Percentiles rank a stretch among this genome's conserved stretches.
These are phyloP conservation scores for Phytophthora idaei DNA, from an alignment of 352 stramenopile species.

Conservation along the genomic window DNA sequence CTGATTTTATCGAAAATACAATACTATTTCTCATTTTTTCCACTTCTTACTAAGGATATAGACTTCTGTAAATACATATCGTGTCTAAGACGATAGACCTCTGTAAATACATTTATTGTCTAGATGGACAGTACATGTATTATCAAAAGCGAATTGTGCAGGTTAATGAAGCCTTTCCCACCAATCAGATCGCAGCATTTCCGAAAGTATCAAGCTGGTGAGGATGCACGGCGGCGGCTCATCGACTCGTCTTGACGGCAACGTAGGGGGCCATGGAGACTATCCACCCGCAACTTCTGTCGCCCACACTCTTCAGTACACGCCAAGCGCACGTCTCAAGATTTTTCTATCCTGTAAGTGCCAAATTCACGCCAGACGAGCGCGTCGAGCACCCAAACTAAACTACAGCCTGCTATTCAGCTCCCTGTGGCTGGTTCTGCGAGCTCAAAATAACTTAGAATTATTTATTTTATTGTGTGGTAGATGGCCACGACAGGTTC, in stretches of 20 bases:
- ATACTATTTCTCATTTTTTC: too few relatives aligned
- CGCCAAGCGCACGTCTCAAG: conserved; percentile 55
- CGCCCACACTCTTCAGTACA: conserved; percentile 43
- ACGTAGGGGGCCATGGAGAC: conserved; percentile 4
- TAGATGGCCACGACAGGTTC: conserved; percentile 79
- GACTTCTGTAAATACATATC: conserved; percentile 1
- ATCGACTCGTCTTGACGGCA: conserved; percentile 5
- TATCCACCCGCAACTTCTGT: not conserved
- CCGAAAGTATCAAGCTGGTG: not conserved
- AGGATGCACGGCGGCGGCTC: conserved; percentile 18
- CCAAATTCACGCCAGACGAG: not conserved
- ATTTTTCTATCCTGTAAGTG: conserved; percentile 77
- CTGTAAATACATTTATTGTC: not conserved
- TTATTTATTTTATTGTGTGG: not conserved
- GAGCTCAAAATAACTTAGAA: not conserved
- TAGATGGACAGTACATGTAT: not conserved
- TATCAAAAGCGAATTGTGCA: conserved; percentile 2
- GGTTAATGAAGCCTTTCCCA: conserved; percentile 7
- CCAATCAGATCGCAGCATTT: conserved; percentile 20
- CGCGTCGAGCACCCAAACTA: conserved; percentile 5
- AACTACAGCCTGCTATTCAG: too few relatives aligned
- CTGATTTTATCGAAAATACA: too few relatives aligned
- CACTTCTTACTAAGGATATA: too few relatives aligned
- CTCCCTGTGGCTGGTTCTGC: not conserved
- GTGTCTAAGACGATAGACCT: not conserved